These are phyloP conservation scores for Acer negundo DNA, from an alignment of 345 rosid species.

Conservation along the genomic window DNA sequence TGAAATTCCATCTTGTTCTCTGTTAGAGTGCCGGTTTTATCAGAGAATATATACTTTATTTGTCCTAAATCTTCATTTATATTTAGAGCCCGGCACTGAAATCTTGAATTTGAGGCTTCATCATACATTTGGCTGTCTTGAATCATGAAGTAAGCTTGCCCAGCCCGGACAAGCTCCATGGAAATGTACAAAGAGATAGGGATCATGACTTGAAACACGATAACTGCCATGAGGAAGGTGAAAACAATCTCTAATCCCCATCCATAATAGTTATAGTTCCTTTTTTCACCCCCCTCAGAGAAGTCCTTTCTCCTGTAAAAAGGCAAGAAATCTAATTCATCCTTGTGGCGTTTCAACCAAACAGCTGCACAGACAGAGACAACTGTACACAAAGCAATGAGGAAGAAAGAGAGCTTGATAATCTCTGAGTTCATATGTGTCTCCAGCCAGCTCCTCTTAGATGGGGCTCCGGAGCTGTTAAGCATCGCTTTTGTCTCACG, in stretches of 20 bases:
- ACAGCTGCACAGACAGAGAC: constrained; percentile 71
- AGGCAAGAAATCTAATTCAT: constrained; percentile 64
- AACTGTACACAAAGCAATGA: constrained; percentile 64
- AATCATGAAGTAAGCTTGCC: constrained; percentile 98
- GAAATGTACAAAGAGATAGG: constrained; percentile 99
- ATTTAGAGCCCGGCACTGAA: constrained; percentile 95
- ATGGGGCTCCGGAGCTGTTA: constrained; percentile 91
- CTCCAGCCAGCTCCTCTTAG: constrained; percentile 94
- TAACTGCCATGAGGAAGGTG: constrained; percentile 93
- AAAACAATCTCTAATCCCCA: constrained; percentile 93
- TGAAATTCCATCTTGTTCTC: constrained; percentile 99
- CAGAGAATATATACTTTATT: constrained; percentile 93
- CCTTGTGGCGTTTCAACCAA: constrained; percentile 72
- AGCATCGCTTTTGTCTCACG: constrained; percentile 94
- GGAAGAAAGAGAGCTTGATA: constrained; percentile 75
- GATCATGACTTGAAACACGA: constrained; percentile 98
- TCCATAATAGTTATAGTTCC: constrained; percentile 76
- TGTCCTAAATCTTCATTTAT: constrained; percentile 99
- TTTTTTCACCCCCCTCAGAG: constrained; percentile 30
- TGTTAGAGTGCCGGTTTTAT: constrained; percentile 98
- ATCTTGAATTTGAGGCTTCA: constrained; percentile 73
- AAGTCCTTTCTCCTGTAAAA: constrained; percentile 71
- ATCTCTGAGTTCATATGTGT: constrained; percentile 86
- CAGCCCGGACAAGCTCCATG: constrained; percentile 98
- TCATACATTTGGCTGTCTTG: constrained; percentile 73